Conservation (phyloP, 805 yeast genomes). For the Monosporozyma aerobia region DNA sequence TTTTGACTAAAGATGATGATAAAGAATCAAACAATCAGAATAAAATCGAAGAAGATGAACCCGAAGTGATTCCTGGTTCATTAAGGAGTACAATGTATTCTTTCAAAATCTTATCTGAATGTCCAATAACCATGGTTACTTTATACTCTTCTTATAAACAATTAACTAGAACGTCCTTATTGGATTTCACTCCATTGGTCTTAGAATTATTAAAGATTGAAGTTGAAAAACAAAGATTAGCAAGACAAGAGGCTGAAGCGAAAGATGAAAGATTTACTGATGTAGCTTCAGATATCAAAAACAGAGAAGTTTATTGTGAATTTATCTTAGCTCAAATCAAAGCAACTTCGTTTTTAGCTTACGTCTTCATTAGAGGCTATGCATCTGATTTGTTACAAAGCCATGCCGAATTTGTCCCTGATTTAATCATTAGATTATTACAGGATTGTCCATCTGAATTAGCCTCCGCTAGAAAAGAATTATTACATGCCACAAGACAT, state of each 20-base stretch:
- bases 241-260: conserved; percentile 48
- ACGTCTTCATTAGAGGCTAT: conserved; percentile 78
- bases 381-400: conserved; percentile 52
- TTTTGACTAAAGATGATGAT: not conserved
- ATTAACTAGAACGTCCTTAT: conserved; percentile 60
- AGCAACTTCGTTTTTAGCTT: conserved; percentile 91
- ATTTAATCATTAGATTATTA: conserved; percentile 69
- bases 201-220: conserved; percentile 65
- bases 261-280: conserved; percentile 55
- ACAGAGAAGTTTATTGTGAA: conserved; percentile 75
- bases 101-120: conserved; percentile 87
- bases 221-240: conserved; percentile 70
- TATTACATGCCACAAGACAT: conserved; percentile 89
- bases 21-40: not conserved
- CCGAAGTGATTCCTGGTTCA: conserved; percentile 28
- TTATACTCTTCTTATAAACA: conserved; percentile 80
- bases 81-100: conserved; percentile 65
- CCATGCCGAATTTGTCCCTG: conserved; percentile 66
- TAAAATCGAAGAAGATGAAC: not conserved
- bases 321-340: conserved; percentile 89
- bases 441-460: conserved; percentile 95
- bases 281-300: conserved; percentile 65
- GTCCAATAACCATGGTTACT: conserved; percentile 94
- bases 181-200: conserved; percentile 72
- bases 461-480: conserved; percentile 84